Percentiles rank a stretch among this genome's conserved stretches.
phyloP scores from a whole-genome alignment of 164 flowering plant species.

The Chloranthus sessilifolius region DNA sequence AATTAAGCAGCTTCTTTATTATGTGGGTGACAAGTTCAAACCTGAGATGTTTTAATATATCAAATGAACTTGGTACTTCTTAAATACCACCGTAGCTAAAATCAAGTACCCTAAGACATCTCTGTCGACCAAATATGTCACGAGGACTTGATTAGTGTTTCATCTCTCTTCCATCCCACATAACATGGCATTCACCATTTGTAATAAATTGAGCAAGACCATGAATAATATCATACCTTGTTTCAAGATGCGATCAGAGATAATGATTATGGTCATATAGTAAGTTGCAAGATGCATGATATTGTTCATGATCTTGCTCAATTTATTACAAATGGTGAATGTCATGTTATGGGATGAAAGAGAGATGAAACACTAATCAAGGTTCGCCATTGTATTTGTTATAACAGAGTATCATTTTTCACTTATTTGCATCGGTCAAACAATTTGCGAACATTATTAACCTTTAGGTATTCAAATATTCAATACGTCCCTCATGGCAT shows the following conservation, averaged over 20 bases:
- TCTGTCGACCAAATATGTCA: not conserved
- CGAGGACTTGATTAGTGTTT: no score
- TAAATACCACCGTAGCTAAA: not conserved
- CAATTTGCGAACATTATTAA: no score
- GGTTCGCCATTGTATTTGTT: no score
- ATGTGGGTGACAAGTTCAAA: not conserved
- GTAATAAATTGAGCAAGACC: constrained; percentile 4
- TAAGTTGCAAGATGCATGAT: constrained; percentile 9
- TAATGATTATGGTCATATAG: not conserved
- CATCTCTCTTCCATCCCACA: no score
- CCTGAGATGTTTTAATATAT: constrained; percentile 2
- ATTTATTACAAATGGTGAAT: constrained; percentile 4
- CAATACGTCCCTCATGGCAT: no score
- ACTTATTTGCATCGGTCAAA: no score
- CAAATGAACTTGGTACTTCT: not conserved
- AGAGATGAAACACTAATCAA: no score
- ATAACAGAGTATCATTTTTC: no score
- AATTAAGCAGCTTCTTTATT: not conserved
- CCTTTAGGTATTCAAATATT: no score
- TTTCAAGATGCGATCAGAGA: constrained; percentile 2
- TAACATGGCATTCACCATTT: no score
- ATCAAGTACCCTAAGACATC: not conserved
- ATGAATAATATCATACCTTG: constrained; percentile 7
- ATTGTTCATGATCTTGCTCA: constrained; percentile 7
- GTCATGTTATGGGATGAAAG: no score